Evolutionary conservation across 1,284 basidiomycete genomes (phyloP).

Genomic region (Paramarasmius palmivorus): DNA sequence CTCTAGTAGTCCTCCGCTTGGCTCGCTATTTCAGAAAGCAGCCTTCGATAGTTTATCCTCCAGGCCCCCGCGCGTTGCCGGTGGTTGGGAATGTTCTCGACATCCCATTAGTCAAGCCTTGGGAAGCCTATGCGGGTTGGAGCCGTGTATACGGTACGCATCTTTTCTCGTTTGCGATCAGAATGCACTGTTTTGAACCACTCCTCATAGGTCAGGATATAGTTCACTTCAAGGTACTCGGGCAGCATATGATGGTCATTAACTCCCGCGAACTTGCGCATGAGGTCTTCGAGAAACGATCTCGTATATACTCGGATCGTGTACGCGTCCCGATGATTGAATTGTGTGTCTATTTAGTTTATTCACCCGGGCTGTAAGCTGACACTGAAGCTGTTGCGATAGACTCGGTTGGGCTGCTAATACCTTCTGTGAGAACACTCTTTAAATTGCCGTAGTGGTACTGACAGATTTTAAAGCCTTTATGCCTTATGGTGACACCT

Average conservation of each 20-base stretch:
- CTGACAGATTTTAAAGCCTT: slow-evolving; percentile 26
- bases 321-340: slow-evolving; percentile 32
- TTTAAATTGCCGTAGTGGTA: neutral
- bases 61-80: too few species aligned
- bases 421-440: neutral
- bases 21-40: too few species aligned
- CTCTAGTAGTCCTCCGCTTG: too few species aligned
- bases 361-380: too few species aligned
- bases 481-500: slow-evolving; percentile 38
- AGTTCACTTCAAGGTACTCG: slow-evolving; percentile 25
- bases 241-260: slow-evolving; percentile 37
- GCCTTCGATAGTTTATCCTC: too few species aligned
- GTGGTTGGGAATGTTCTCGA: too few species aligned
- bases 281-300: slow-evolving; percentile 43
- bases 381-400: neutral
- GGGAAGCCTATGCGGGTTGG: too few species aligned
- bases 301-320: slow-evolving; percentile 36
- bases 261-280: slow-evolving; percentile 35
- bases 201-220: slow-evolving; percentile 26
- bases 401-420: neutral
- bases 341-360: slow-evolving; percentile 24
- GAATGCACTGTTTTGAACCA: neutral
- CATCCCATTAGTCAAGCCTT: too few species aligned
- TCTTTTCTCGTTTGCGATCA: too few species aligned
- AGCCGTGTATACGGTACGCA: neutral